These are phyloP conservation scores for Candida ovalis DNA, from an alignment of 805 yeast genomes.

Conservation along the genomic window DNA sequence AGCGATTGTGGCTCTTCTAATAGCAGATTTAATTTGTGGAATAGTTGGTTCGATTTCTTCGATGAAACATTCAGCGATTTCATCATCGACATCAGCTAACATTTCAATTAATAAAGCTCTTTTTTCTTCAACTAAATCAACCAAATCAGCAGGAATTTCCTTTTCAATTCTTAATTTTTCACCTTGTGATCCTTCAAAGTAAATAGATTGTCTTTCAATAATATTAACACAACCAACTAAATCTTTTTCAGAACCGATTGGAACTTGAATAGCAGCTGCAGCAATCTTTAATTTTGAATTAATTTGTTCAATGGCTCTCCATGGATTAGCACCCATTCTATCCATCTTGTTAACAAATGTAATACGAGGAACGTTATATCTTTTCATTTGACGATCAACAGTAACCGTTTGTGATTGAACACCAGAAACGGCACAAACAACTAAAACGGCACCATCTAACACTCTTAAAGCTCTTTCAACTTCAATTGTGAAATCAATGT, in stretches of 20 bases:
- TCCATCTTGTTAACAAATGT: conserved; percentile 98
- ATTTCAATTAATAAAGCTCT: conserved; percentile 84
- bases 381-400: conserved; percentile 97
- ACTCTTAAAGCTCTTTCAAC: conserved; percentile 99
- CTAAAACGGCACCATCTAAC: conserved; percentile 95
- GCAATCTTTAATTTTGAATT: conserved; percentile 83
- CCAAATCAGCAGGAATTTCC: conserved; percentile 75
- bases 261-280: conserved; percentile 97
- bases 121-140: conserved; percentile 84
- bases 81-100: conserved; percentile 97
- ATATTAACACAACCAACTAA: conserved; percentile 89
- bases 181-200: conserved; percentile 89
- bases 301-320: conserved; percentile 89
- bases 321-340: conserved; percentile 98
- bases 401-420: conserved; percentile 98
- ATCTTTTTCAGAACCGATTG: conserved; percentile 89
- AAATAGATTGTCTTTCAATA: conserved; percentile 80
- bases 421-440: conserved; percentile 97
- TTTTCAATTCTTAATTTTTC: conserved; percentile 60
- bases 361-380: conserved; percentile 94
- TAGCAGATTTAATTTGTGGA: conserved; percentile 82
- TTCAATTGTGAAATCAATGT: conserved; percentile 97
- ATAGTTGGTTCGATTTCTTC: conserved; percentile 87
- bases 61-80: conserved; percentile 86
- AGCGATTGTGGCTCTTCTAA: conserved; percentile 92